These are phyloP conservation scores for Sedum album DNA, from an alignment of 164 flowering plant genomes.

Conservation along the genomic window DNA sequence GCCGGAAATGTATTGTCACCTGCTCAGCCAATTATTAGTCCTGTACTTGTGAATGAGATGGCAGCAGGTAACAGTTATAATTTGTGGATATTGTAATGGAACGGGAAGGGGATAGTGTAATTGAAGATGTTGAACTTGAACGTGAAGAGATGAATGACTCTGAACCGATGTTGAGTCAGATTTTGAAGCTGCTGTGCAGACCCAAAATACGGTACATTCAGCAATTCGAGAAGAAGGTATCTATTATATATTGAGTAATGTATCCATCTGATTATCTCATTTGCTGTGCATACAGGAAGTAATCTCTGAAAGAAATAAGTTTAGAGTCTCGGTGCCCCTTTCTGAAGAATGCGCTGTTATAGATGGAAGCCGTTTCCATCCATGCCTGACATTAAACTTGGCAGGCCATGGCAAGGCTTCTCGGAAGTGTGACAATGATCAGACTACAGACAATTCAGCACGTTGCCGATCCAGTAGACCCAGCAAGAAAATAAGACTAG, in stretches of 20 bases:
- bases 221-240: conserved; percentile 9
- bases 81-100: conserved; percentile 74
- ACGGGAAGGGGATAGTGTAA: conserved; percentile 50
- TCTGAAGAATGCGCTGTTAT: not conserved
- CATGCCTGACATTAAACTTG: conserved; percentile 8
- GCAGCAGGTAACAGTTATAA: not conserved
- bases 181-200: conserved; percentile 24
- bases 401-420: conserved; percentile 6
- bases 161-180: conserved; percentile 67
- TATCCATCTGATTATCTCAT: not conserved
- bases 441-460: not conserved
- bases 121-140: conserved; percentile 86
- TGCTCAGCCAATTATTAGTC: conserved; percentile 10
- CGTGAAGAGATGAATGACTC: conserved; percentile 93
- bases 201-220: conserved; percentile 40
- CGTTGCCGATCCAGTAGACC: conserved; percentile 10
- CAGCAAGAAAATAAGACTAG: conserved; percentile 19
- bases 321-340: not conserved
- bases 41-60: conserved; percentile 19
- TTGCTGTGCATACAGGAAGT: not conserved
- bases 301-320: not conserved
- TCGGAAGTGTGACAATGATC: conserved; percentile 1
- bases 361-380: not conserved
- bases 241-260: not conserved
- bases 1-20: conserved; percentile 13